A percentile compares a stretch with the other conserved stretches of the same genome.
These are phyloP conservation scores for Uronychia setigera DNA, from an alignment of 73 alveolate species.

Conservation along the genomic window DNA sequence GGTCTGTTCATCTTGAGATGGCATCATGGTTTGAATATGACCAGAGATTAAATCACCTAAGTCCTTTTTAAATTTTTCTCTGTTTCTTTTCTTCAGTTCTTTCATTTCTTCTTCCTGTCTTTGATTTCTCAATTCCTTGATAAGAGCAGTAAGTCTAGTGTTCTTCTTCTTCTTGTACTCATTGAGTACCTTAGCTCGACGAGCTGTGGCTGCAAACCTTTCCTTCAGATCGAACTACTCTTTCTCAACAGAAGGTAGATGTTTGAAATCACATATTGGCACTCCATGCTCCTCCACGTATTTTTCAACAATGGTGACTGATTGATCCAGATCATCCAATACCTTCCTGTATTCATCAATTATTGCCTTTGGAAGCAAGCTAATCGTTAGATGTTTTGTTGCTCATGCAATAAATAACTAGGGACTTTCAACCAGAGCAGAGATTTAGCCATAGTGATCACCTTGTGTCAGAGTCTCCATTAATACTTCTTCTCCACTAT, in stretches of 20 bases:
- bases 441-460: not conserved
- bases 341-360: constrained; percentile 4
- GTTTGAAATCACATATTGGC: constrained; percentile 42
- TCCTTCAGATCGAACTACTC: constrained; percentile 3
- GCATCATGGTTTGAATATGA: not conserved
- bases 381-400: constrained; percentile 1
- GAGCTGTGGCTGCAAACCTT: not conserved
- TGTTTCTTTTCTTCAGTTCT: not conserved
- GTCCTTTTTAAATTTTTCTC: constrained; percentile 10
- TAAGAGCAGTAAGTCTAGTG: constrained; percentile 30
- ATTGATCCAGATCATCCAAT: constrained; percentile 29
- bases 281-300: constrained; percentile 27
- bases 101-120: not conserved
- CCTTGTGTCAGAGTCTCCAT: constrained; percentile 35
- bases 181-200: constrained; percentile 7
- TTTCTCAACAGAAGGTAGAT: not conserved
- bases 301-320: not conserved
- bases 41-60: not conserved
- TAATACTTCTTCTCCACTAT: constrained; percentile 5
- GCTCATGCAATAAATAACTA: constrained; percentile 29
- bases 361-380: not conserved
- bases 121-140: constrained; percentile 20
- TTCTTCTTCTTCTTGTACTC: constrained; percentile 33
- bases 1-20: not conserved
- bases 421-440: not conserved